Evolutionary conservation across 2,329 filamentous ascomycete genomes (phyloP).

Genomic region (Fusarium sororula): DNA sequence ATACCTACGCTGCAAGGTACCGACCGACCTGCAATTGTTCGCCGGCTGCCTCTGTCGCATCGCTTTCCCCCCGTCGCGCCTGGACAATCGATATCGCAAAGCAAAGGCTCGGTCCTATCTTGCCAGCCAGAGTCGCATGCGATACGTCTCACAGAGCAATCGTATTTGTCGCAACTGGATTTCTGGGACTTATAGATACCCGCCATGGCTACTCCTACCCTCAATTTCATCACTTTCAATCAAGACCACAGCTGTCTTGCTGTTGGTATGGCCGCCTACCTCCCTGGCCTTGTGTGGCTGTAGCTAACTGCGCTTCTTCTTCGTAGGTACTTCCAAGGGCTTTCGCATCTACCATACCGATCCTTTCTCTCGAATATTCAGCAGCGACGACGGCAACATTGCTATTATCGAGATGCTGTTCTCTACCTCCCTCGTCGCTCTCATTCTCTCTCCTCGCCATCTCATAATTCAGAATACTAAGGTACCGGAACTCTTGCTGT

Average conservation of each 20-base stretch:
- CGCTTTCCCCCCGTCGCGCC: not conserved
- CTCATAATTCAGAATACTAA: constrained; percentile 98
- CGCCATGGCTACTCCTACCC: constrained; percentile 73
- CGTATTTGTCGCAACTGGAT: not conserved
- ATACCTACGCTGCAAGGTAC: not conserved
- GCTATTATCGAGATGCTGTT: constrained; percentile 99
- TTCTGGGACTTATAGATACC: not conserved
- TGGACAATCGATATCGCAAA: not conserved
- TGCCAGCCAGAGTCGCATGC: not conserved
- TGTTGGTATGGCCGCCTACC: constrained; percentile 72
- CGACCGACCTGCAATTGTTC: not conserved
- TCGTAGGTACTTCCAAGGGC: constrained; percentile 84
- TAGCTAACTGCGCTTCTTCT: constrained; percentile 12
- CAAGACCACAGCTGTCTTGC: constrained; percentile 98
- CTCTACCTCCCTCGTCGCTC: constrained; percentile 93
- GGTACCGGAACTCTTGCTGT: constrained; percentile 57
- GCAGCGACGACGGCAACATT: constrained; percentile 93
- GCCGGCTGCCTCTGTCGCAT: not conserved
- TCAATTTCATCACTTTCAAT: constrained; percentile 99
- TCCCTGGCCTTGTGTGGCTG: constrained; percentile 2
- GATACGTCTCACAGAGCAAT: not conserved
- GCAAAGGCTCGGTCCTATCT: not conserved
- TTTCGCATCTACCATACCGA: constrained; percentile 98
- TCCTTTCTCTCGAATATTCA: constrained; percentile 93
- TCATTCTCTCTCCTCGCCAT: constrained; percentile 90